These are phyloP conservation scores for Alternaria brassicae DNA, from an alignment of 2,329 filamentous ascomycete genomes.

Conservation along the genomic window DNA sequence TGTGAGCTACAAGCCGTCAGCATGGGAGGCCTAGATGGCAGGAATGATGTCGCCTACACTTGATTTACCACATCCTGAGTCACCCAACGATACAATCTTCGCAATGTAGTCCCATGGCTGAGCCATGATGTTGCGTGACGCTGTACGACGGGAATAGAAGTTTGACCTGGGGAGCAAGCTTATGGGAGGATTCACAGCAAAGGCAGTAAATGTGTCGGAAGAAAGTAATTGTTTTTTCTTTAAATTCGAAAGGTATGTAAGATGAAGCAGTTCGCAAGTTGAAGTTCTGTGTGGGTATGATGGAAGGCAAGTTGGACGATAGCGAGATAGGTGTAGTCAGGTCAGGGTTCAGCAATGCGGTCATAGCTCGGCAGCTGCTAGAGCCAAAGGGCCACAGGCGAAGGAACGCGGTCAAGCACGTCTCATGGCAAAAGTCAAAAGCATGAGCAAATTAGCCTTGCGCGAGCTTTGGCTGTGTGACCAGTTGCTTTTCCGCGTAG, in stretches of 20 bases:
- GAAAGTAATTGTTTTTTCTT: not conserved
- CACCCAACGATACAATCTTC: conserved; percentile 97
- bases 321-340: conserved; percentile 8
- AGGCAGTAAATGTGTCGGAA: not conserved
- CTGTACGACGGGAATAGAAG: conserved; percentile 5
- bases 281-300: not conserved
- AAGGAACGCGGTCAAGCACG: not conserved
- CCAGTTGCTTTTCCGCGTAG: not conserved
- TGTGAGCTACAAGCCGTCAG: conserved; percentile 66
- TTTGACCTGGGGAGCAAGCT: not conserved
- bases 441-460: not conserved
- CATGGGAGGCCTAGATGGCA: not conserved
- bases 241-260: not conserved
- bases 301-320: conserved; percentile 10
- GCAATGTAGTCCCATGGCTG: conserved; percentile 97
- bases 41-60: conserved; percentile 54
- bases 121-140: conserved; percentile 48
- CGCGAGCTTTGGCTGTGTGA: not conserved
- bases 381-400: conserved; percentile 3
- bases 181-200: not conserved
- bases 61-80: conserved; percentile 95
- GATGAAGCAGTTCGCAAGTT: not conserved
- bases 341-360: conserved; percentile 24
- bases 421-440: not conserved
- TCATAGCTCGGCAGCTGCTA: conserved; percentile 25